Evolutionary conservation across 495 filamentous ascomycete species (phyloP), one percentile per base, ranked within the genome.

Genomic region (Xylaria cubensis): DNA sequence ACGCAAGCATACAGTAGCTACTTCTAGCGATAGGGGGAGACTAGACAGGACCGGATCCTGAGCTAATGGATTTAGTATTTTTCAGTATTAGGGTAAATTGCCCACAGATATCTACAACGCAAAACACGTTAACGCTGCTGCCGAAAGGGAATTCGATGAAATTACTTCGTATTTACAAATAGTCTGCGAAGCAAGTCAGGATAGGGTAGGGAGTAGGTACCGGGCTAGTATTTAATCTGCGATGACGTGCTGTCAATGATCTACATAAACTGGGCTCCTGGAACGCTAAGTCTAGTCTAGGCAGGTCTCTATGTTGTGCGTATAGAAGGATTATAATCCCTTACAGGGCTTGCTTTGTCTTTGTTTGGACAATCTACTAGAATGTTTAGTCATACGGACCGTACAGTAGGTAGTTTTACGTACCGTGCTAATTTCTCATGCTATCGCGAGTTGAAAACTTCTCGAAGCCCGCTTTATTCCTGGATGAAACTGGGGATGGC

Each of bases 341-440:
- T 15, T 39, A 17, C 4, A 24, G 58, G 29, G 17, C 34, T 39
- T 61, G 55, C 56, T 17, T 59, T 8, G 36, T 10, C 39, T 3
- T 10, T 29, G 12, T 4, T 29, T 55, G 12, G 12, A 29, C 51
- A 26, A 29, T 24, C 4, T 29, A 55, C 1, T 55, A 55, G 51
- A 29, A 12, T 55, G 5, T 55, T 8, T 29, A 55, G 6, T 39
- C 0, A 39, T 7, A 8, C 26, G 26, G 26, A 29, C 26, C 26
- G 26, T 29, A n/a, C 50, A 55, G 6, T 39, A 34, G 56, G 15
- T 59, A 17, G 56, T 59, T 59, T 39, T 36, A 39, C 36, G 56
- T 19, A 59, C 56, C 56, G 26, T 59, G 32, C 29, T 39, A 61
- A 61, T 61, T 61, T 39, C 8, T 19, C 32, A 39, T 61, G 58